A percentile compares a stretch with the other conserved stretches of the same genome.
Evolutionary conservation across 1,139 yeast species (phyloP).

Genomic region (Saccharomyces hybrid): DNA sequence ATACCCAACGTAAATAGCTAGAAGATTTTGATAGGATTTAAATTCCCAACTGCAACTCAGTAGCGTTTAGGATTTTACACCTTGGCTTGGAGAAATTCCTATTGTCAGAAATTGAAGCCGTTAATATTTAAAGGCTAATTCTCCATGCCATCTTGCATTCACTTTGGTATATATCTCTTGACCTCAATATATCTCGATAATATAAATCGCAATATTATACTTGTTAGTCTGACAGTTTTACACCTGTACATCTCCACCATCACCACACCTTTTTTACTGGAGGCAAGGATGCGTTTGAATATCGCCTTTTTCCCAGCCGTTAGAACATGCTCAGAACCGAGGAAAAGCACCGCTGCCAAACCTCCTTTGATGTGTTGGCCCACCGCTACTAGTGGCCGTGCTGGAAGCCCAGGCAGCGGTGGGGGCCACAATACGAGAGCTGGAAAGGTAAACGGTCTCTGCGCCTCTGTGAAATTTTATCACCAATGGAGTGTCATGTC

Average conservation of each 20-base stretch:
- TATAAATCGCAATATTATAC: too few species aligned
- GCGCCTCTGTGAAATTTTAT: background rate
- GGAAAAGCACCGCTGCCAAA: background rate
- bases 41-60: too few species aligned
- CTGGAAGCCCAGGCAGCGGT: background rate
- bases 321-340: background rate
- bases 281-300: background rate
- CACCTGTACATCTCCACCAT: background rate
- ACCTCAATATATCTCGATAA: background rate
- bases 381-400: background rate
- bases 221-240: background rate
- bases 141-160: too few species aligned
- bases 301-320: background rate
- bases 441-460: background rate
- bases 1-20: too few species aligned
- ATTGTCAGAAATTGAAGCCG: too few species aligned
- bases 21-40: too few species aligned
- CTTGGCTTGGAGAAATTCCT: too few species aligned
- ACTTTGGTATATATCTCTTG: background rate
- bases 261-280: background rate
- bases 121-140: too few species aligned
- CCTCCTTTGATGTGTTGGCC: background rate
- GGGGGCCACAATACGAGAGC: background rate
- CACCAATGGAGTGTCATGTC: background rate
- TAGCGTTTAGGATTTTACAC: too few species aligned